Percentiles rank a stretch among this genome's conserved stretches.
Conservation (phyloP, 179 eudicot species). For the Patellifolia procumbens region DNA sequence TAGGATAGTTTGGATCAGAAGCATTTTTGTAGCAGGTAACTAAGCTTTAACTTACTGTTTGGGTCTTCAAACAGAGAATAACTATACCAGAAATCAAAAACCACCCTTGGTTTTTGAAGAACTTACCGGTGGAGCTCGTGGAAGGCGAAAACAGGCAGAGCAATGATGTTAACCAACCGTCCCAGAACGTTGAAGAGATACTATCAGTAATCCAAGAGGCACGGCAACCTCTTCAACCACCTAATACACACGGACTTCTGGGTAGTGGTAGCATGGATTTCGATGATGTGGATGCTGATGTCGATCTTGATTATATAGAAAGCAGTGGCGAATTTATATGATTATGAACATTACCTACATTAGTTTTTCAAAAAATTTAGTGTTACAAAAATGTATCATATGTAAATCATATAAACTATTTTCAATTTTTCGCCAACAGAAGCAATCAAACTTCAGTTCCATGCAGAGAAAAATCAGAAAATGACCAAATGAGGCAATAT, state of each 20-base stretch:
- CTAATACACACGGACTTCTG: conserved; percentile 28
- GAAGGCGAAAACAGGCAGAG: conserved; percentile 56
- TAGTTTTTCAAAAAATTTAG: background rate
- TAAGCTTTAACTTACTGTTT: background rate
- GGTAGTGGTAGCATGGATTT: conserved; percentile 59
- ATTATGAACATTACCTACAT: conserved; percentile 29
- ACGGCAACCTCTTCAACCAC: conserved; percentile 35
- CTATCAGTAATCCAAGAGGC: conserved; percentile 71
- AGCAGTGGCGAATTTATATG: conserved; percentile 72
- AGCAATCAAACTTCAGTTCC: conserved; percentile 1
- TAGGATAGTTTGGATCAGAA: no score
- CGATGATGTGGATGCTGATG: conserved; percentile 63
- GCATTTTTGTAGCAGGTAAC: background rate
- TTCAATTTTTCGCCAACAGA: background rate
- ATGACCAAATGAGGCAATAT: conserved; percentile 8
- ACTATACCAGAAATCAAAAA: conserved; percentile 68
- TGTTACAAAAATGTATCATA: conserved; percentile 22
- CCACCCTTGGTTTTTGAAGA: conserved; percentile 72
- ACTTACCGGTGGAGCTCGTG: conserved; percentile 58
- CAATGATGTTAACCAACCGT: conserved; percentile 44
- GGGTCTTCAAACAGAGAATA: conserved; percentile 46
- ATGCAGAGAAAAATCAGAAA: conserved; percentile 30
- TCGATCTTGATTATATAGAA: conserved; percentile 55
- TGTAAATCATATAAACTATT: conserved; percentile 20
- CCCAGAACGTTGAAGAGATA: conserved; percentile 68